phyloP scores from a whole-genome alignment of 371 early-diverging fungal species.

The Umbelopsis sp. region DNA sequence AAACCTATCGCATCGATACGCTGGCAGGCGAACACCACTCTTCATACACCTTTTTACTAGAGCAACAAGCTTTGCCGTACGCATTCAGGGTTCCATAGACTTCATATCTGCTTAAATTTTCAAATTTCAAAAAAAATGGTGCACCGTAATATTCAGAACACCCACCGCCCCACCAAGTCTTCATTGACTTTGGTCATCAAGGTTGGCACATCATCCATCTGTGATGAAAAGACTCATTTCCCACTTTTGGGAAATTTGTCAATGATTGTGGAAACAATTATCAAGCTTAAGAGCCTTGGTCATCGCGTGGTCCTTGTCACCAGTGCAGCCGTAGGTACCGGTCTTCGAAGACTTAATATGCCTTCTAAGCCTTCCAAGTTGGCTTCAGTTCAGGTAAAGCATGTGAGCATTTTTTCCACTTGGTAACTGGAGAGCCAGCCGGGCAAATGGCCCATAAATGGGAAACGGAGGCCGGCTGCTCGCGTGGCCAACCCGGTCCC shows the following conservation, averaged over 20 bases:
- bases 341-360: constrained; percentile 79
- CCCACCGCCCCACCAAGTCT: constrained; percentile 44
- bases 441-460: neutral
- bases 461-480: constrained; percentile 8
- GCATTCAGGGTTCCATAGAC: constrained; percentile 12
- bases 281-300: constrained; percentile 73
- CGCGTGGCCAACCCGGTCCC: constrained; percentile 7
- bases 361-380: constrained; percentile 79
- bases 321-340: constrained; percentile 93
- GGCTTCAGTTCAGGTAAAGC: constrained; percentile 79
- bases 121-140: constrained; percentile 40
- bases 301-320: constrained; percentile 91
- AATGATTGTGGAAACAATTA: constrained; percentile 87
- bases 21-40: constrained; percentile 13
- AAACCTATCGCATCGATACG: constrained; percentile 1
- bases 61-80: constrained; percentile 18
- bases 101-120: neutral
- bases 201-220: constrained; percentile 93
- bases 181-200: constrained; percentile 85
- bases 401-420: constrained; percentile 32
- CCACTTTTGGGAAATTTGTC: constrained; percentile 88
- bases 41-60: constrained; percentile 10
- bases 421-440: neutral
- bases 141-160: constrained; percentile 46
- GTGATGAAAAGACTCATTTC: constrained; percentile 86